phyloP scores from a whole-genome alignment of 495 filamentous ascomycete species.

The Penicillium lividum region DNA sequence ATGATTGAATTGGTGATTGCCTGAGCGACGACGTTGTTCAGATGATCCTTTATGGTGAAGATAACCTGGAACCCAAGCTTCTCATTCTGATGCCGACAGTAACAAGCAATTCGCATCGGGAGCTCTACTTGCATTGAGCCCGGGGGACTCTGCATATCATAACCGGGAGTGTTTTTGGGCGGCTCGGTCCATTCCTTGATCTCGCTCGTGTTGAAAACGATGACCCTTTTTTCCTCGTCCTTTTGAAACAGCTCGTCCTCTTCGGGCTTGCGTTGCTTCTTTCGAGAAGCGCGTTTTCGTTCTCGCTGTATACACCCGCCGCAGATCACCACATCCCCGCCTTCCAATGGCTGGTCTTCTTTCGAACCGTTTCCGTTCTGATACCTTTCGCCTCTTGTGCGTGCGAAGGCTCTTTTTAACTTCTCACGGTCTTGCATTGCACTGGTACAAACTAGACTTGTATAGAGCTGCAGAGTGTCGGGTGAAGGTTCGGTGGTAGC shows the following conservation, averaged over 20 bases:
- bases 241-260: constrained; percentile 78
- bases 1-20: constrained; percentile 83
- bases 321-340: constrained; percentile 85
- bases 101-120: constrained; percentile 96
- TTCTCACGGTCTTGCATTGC: constrained; percentile 78
- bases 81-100: constrained; percentile 91
- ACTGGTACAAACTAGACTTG: constrained; percentile 83
- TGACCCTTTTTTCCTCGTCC: constrained; percentile 75
- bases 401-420: constrained; percentile 61
- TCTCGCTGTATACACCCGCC: constrained; percentile 79
- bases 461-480: constrained; percentile 79
- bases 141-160: constrained; percentile 49
- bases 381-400: constrained; percentile 56
- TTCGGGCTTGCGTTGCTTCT: constrained; percentile 82
- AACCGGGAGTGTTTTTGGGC: constrained; percentile 37
- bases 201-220: constrained; percentile 94
- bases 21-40: constrained; percentile 74
- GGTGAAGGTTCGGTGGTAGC: constrained; percentile 56
- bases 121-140: constrained; percentile 73
- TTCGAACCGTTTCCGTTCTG: constrained; percentile 40
- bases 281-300: constrained; percentile 82
- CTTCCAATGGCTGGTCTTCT: constrained; percentile 72
- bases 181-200: constrained; percentile 79
- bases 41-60: constrained; percentile 83
- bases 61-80: constrained; percentile 93